Percentiles rank a stretch among this genome's conserved stretches.
phyloP scores from a whole-genome alignment of 1,284 basidiomycete species.

The Ceratobasidium sp. region DNA sequence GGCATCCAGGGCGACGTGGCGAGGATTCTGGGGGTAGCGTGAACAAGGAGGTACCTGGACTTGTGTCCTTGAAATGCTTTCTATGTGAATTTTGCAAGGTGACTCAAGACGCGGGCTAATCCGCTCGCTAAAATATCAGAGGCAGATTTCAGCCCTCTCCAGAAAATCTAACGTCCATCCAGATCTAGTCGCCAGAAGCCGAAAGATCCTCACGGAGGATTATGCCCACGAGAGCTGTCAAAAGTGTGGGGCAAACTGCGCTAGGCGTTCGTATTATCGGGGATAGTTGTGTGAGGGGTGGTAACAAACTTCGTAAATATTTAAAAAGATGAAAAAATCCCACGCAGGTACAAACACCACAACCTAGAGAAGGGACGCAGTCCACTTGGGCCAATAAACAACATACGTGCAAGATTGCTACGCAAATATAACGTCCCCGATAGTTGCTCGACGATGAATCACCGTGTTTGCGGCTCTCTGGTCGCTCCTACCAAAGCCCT shows the following conservation, averaged over 20 bases:
- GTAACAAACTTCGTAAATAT: no score
- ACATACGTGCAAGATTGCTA: no score
- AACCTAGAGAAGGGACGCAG: no score
- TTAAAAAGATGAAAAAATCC: no score
- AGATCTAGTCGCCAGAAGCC: background rate
- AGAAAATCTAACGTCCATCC: background rate
- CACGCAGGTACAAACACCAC: no score
- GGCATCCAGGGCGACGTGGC: constrained; percentile 42
- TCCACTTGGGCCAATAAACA: no score
- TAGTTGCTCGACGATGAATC: no score
- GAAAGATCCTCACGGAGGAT: background rate
- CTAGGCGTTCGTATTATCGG: background rate
- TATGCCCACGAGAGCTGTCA: background rate
- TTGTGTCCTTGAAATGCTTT: background rate
- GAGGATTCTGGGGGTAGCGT: constrained; percentile 29
- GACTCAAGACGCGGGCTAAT: background rate
- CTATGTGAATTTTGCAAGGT: background rate
- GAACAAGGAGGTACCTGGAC: constrained; percentile 30
- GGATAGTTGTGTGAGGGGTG: no score
- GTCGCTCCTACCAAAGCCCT: no score
- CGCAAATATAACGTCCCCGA: no score
- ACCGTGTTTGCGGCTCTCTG: no score
- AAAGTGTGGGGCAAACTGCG: background rate
- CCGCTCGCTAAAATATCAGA: background rate
- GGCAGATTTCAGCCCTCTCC: background rate